These are phyloP conservation scores for Spinellus fusiger DNA, from an alignment of 192 early-diverging fungal genomes.

Conservation along the genomic window DNA sequence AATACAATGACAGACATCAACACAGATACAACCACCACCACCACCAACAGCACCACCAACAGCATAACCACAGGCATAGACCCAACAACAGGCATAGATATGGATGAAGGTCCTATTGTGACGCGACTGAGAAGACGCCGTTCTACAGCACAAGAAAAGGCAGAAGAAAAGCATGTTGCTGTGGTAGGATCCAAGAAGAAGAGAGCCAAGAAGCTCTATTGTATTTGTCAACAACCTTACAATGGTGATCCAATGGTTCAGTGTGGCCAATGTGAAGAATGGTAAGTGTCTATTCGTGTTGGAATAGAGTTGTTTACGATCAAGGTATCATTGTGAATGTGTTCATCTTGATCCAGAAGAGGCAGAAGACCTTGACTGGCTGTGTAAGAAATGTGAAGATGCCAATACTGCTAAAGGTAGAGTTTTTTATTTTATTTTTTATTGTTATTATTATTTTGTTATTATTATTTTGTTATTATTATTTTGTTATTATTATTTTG, in stretches of 20 bases:
- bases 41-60: neutral
- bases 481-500: neutral
- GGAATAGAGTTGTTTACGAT: neutral
- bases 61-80: neutral
- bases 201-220: conserved; percentile 55
- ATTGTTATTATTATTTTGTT: neutral
- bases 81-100: neutral
- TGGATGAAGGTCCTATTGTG: conserved; percentile 3
- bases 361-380: conserved; percentile 29
- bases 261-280: conserved; percentile 69
- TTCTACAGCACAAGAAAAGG: neutral
- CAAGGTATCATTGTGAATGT: conserved; percentile 33
- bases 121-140: neutral
- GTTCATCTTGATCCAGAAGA: conserved; percentile 27
- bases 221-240: conserved; percentile 62
- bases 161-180: neutral
- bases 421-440: neutral
- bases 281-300: conserved; percentile 40
- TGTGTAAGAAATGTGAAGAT: conserved; percentile 18
- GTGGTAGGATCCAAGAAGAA: conserved; percentile 6
- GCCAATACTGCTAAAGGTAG: neutral
- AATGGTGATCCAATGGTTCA: conserved; percentile 72
- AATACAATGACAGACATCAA: neutral
- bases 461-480: neutral
- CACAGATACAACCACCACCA: neutral